Conservation (phyloP, 2,329 filamentous ascomycete genomes). For the Aquanectria penicillioides region DNA sequence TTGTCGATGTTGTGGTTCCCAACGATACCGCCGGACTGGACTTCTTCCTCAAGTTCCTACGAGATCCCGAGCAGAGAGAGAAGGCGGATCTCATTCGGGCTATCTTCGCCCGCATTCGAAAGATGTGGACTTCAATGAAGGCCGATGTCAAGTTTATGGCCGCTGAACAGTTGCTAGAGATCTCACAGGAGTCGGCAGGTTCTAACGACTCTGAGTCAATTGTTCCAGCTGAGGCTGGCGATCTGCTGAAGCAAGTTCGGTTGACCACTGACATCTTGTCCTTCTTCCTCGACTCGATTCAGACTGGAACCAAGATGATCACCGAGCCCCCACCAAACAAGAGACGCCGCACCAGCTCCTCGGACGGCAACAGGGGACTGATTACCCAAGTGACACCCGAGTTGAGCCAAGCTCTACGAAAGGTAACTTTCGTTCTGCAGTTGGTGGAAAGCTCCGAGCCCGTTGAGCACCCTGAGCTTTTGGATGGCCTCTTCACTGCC, state of each 20-base stretch:
- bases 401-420: slow-evolving; percentile 74
- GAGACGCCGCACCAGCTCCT: slow-evolving; percentile 80
- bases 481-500: slow-evolving; percentile 82
- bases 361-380: slow-evolving; percentile 69
- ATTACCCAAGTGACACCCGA: slow-evolving; percentile 72
- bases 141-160: slow-evolving; percentile 67
- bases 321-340: slow-evolving; percentile 80
- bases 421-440: slow-evolving; percentile 88
- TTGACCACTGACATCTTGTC: slow-evolving; percentile 78
- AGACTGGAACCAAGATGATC: slow-evolving; percentile 77
- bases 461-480: slow-evolving; percentile 77
- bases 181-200: slow-evolving; percentile 59
- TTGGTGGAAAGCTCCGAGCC: slow-evolving; percentile 84
- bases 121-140: slow-evolving; percentile 79
- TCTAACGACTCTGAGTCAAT: slow-evolving; percentile 47
- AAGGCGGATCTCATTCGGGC: slow-evolving; percentile 66
- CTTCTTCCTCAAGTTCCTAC: slow-evolving; percentile 60
- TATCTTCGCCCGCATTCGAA: slow-evolving; percentile 74
- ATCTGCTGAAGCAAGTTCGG: slow-evolving; percentile 77
- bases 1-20: slow-evolving; percentile 63
- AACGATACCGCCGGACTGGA: slow-evolving; percentile 64
- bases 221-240: slow-evolving; percentile 70
- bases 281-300: slow-evolving; percentile 78
- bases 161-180: slow-evolving; percentile 70
- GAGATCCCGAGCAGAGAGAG: slow-evolving; percentile 51